Evolutionary conservation across 768 basidiomycete genomes (phyloP).

Genomic region (Kwoniella botswanensis): DNA sequence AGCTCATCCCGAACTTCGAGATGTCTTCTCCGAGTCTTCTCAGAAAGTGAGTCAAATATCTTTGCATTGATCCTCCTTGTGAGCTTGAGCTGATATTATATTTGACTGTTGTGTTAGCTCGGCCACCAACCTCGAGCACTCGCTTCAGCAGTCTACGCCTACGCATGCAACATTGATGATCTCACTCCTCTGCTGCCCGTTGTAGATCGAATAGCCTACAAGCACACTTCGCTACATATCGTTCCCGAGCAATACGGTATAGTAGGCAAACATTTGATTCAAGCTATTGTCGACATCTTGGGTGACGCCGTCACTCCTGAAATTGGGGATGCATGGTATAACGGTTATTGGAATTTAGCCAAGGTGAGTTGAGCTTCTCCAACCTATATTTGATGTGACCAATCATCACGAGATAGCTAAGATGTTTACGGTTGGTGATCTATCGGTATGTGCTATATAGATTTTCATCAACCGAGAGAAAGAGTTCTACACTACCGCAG

Average conservation of each 20-base stretch:
- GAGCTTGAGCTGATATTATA: background rate
- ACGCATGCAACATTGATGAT: slow-evolving; percentile 42
- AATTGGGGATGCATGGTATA: slow-evolving; percentile 38
- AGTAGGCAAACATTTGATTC: slow-evolving; percentile 40
- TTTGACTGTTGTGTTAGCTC: background rate
- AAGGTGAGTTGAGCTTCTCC: slow-evolving; percentile 9
- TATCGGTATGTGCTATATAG: background rate
- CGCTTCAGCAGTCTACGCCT: slow-evolving; percentile 39
- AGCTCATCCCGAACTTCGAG: slow-evolving; percentile 20
- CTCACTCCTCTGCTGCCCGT: slow-evolving; percentile 32
- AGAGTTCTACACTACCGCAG: slow-evolving; percentile 21
- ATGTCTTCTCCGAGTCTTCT: slow-evolving; percentile 22
- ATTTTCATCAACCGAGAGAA: slow-evolving; percentile 34
- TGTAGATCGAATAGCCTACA: slow-evolving; percentile 38
- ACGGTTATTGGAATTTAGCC: slow-evolving; percentile 33
- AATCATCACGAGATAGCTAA: background rate
- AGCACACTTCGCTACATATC: slow-evolving; percentile 42
- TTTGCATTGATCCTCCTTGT: background rate
- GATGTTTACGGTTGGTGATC: background rate
- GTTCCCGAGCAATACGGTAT: slow-evolving; percentile 35
- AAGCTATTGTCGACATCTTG: slow-evolving; percentile 36
- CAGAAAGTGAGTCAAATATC: slow-evolving; percentile 11
- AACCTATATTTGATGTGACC: no score
- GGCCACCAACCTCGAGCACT: slow-evolving; percentile 37
- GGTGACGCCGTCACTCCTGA: slow-evolving; percentile 39